These are phyloP conservation scores for Tolypocladium cylindrosporum DNA, from an alignment of 2,329 filamentous ascomycete genomes.

Conservation along the genomic window DNA sequence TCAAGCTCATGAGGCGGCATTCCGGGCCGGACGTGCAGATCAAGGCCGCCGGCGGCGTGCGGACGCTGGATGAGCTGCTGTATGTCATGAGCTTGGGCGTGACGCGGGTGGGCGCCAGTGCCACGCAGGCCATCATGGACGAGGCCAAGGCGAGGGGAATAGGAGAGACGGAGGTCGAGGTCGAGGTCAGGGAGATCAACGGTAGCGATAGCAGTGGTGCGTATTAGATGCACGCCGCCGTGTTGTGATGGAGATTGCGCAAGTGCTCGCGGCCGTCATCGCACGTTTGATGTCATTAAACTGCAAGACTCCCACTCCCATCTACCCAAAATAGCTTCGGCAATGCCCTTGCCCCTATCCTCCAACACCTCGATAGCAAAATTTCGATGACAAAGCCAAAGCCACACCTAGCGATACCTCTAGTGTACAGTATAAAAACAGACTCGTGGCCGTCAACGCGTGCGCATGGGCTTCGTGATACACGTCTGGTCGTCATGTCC, in stretches of 20 bases:
- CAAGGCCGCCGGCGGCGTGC: slow-evolving; percentile 48
- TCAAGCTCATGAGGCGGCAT: slow-evolving; percentile 43
- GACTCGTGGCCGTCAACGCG: neutral
- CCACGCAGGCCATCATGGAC: slow-evolving; percentile 42
- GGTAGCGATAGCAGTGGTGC: neutral
- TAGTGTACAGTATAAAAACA: neutral
- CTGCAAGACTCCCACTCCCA: neutral
- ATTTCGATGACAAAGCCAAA: neutral
- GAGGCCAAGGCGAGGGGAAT: slow-evolving; percentile 43
- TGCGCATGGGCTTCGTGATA: neutral
- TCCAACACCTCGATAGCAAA: neutral
- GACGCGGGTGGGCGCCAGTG: slow-evolving; percentile 44
- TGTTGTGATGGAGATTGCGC: neutral
- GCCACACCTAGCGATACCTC: neutral
- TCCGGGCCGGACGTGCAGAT: slow-evolving; percentile 35
- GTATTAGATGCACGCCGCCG: neutral
- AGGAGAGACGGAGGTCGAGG: slow-evolving; percentile 6
- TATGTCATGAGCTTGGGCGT: slow-evolving; percentile 44
- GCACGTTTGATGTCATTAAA: neutral
- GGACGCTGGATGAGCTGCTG: slow-evolving; percentile 46
- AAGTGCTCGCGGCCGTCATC: neutral
- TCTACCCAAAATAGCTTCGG: neutral
- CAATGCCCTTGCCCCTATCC: neutral
- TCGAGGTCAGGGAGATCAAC: slow-evolving; percentile 5
- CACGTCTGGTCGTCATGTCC: neutral